phyloP scores from a whole-genome alignment of 1,139 yeast genomes.

The Pichia sp. region DNA sequence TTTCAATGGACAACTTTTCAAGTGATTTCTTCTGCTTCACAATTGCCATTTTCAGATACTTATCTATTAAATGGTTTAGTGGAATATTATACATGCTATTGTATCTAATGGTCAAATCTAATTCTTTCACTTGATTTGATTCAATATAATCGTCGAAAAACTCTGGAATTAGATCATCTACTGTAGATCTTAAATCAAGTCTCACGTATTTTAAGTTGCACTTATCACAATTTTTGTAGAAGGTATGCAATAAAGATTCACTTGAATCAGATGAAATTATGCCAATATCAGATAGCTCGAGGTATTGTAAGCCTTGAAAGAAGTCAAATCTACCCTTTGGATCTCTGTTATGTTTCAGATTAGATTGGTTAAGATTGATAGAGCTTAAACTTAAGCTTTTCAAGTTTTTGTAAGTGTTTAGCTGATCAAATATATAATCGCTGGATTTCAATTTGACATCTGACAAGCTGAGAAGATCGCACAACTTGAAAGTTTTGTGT shows the following conservation, averaged over 20 bases:
- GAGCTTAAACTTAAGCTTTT: slow-evolving; percentile 11
- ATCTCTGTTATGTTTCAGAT: background rate
- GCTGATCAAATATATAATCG: slow-evolving; percentile 7
- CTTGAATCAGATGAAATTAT: slow-evolving; percentile 13
- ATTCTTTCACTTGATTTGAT: slow-evolving; percentile 31
- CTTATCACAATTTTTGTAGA: slow-evolving; percentile 29
- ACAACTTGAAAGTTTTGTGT: slow-evolving; percentile 11
- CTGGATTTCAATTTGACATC: slow-evolving; percentile 7
- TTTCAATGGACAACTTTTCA: slow-evolving; percentile 40
- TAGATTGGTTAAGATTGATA: slow-evolving; percentile 10
- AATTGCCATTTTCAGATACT: slow-evolving; percentile 34
- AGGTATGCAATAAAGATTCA: slow-evolving; percentile 12
- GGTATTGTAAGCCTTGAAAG: slow-evolving; percentile 15
- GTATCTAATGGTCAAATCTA: slow-evolving; percentile 44
- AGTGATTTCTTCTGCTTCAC: slow-evolving; percentile 30
- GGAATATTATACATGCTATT: slow-evolving; percentile 37
- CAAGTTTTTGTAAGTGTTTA: slow-evolving; percentile 11
- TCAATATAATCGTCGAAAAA: slow-evolving; percentile 33
- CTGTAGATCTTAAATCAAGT: slow-evolving; percentile 44
- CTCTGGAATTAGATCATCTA: slow-evolving; percentile 40
- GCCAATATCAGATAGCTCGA: slow-evolving; percentile 21
- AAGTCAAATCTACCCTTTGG: slow-evolving; percentile 3
- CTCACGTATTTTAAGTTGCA: slow-evolving; percentile 37
- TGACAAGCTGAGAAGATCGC: slow-evolving; percentile 9
- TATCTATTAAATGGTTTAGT: slow-evolving; percentile 31